phyloP scores from a whole-genome alignment of 2,329 filamentous ascomycete species.

The Aspergillus quadricinctus region DNA sequence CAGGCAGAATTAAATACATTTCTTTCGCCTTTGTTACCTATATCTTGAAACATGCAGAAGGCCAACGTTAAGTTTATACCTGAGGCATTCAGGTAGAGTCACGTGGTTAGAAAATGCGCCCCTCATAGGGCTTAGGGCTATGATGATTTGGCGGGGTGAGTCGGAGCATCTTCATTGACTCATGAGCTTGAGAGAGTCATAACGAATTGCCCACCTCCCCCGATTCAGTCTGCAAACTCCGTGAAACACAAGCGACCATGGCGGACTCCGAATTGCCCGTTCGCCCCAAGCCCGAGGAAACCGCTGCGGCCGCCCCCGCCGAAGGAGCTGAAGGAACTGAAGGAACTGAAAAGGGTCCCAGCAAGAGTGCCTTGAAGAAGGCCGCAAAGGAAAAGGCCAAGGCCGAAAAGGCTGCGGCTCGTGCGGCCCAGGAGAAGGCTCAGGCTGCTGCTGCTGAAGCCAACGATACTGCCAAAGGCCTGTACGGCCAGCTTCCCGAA shows the following conservation, averaged over 20 bases:
- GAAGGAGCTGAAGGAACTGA: conserved; percentile 21
- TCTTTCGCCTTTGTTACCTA: no score
- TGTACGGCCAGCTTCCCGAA: conserved; percentile 70
- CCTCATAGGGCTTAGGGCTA: conserved; percentile 35
- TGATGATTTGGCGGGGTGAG: conserved; percentile 27
- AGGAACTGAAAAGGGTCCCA: conserved; percentile 34
- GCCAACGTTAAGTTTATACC: neutral
- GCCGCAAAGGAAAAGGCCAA: conserved; percentile 87
- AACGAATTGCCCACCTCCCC: neutral
- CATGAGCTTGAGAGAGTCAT: conserved; percentile 4
- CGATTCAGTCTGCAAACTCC: conserved; percentile 3
- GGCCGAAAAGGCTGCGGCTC: conserved; percentile 67
- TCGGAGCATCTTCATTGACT: conserved; percentile 13
- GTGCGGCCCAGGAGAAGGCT: conserved; percentile 69
- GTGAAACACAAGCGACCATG: conserved; percentile 22
- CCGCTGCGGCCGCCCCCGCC: conserved; percentile 24
- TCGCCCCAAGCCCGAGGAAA: conserved; percentile 38
- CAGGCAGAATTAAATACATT: neutral
- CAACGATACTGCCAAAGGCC: conserved; percentile 59
- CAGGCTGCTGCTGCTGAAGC: conserved; percentile 62
- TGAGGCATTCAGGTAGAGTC: neutral
- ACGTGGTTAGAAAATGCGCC: conserved; percentile 1
- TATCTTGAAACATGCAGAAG: neutral
- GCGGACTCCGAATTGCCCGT: conserved; percentile 38
- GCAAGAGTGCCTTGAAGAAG: conserved; percentile 82